Percentiles rank a stretch among this genome's conserved stretches.
These are phyloP conservation scores for Cyberlindnera meyerae DNA, from an alignment of 805 yeast species.

Conservation along the genomic window DNA sequence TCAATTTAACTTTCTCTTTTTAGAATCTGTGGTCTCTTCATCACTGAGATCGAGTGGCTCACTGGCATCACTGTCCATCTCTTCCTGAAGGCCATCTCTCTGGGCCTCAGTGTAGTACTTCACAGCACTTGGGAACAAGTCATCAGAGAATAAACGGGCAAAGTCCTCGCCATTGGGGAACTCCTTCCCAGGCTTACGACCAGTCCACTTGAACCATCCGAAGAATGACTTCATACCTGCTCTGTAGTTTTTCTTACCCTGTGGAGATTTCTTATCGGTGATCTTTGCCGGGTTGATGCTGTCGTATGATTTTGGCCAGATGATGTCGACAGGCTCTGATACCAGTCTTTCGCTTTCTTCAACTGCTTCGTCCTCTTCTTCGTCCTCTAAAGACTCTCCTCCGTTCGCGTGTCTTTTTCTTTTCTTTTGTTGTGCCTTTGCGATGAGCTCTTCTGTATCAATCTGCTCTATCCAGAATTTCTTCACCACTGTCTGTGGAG, in stretches of 20 bases:
- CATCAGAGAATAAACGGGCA: conserved; percentile 68
- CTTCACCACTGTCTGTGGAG: conserved; percentile 58
- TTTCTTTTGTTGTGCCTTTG: conserved; percentile 12
- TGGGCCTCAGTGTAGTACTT: conserved; percentile 75
- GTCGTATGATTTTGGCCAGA: conserved; percentile 69
- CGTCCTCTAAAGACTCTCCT: conserved; percentile 21
- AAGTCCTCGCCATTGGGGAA: conserved; percentile 76
- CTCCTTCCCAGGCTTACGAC: conserved; percentile 69
- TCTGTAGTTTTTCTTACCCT: conserved; percentile 58
- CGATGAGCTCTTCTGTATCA: conserved; percentile 14
- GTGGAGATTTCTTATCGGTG: conserved; percentile 40
- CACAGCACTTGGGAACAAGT: conserved; percentile 79
- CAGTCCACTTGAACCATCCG: conserved; percentile 86
- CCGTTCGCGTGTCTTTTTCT: too few relatives aligned
- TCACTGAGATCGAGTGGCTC: conserved; percentile 43
- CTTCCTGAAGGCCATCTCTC: conserved; percentile 53
- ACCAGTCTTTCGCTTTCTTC: conserved; percentile 48
- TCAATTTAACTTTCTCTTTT: conserved; percentile 16
- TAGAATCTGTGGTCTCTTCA: conserved; percentile 15
- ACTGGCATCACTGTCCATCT: conserved; percentile 48
- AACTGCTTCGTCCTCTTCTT: conserved; percentile 33
- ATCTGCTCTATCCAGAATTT: conserved; percentile 40
- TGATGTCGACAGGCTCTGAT: conserved; percentile 49
- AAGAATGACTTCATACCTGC: conserved; percentile 79
- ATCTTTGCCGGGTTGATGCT: conserved; percentile 50